Evolutionary conservation across 208 protist genomes (phyloP), one percentile per base, ranked within the genome.

Genomic region (Leptomonas pyrrhocoris): DNA sequence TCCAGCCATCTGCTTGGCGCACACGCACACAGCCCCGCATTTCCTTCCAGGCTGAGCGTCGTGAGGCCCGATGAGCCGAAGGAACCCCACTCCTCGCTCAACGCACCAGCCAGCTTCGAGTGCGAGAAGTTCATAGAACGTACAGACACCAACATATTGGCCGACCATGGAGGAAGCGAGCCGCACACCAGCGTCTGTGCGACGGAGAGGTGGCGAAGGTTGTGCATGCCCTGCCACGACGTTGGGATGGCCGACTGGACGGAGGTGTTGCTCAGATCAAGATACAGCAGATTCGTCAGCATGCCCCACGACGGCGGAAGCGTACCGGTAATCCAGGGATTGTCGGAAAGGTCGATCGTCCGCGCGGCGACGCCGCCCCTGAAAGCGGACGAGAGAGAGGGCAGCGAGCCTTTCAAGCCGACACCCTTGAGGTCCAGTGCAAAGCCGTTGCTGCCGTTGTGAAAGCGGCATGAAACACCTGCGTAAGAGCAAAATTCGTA

Each of bases 231-330:
- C 23, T 56, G 48, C 63, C 63, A 68, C 38, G 48, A 31, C 18
- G 30, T 28, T 7, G 49, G 49, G 38, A 58, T 58, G 34, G 30
- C 21, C 15, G 48, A 53, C 21, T 21, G n/a, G 1, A 68, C 63
- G 19, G 63, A 68, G 19, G 63, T 68, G 51, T 19, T n/a, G 50
- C 48, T 58, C 30, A 68, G 46, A 49, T 68, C 48, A 11, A 68
- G 25, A 30, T 56, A 56, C 8, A 49, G 23, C 21, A 68, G 25
- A 21, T 56, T 54, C 21, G 45, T 56, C 49, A 68, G 28, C 46
- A 58, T 23, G n/a, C 49, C 25, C 63, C 49, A 68, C 21, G 63
- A 68, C 19, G 40, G 49, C 50, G 63, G 63, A 21, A 56, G 63
- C 23, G 50, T 57, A 30, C 63, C 63, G 11, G 40, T 68, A 12